These are phyloP conservation scores for Oryza glumipatula DNA, from an alignment of 176 grass and related monocot species.

Conservation along the genomic window DNA sequence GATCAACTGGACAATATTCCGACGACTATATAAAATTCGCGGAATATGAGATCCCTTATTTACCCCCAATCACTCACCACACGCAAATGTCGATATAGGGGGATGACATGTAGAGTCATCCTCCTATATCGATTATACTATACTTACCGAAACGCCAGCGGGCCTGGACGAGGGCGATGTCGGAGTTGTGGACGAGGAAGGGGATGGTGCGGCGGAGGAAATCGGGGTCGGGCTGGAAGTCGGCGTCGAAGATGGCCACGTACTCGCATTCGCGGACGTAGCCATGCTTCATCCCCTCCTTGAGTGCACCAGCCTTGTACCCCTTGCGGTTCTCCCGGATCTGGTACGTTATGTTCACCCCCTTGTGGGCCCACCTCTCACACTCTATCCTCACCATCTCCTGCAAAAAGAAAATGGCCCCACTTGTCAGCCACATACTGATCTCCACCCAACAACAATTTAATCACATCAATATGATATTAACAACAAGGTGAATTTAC, in stretches of 20 bases:
- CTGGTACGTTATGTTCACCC: conserved; percentile 94
- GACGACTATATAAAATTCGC: too few species aligned
- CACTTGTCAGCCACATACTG: not conserved
- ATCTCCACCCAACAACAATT: not conserved
- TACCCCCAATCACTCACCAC: too few species aligned
- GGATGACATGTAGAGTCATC: not conserved
- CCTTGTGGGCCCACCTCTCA: conserved; percentile 84
- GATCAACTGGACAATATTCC: not conserved
- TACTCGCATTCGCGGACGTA: conserved; percentile 88
- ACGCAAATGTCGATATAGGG: too few species aligned
- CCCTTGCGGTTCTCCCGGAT: conserved; percentile 77
- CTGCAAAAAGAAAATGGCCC: not conserved
- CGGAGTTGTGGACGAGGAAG: conserved; percentile 74
- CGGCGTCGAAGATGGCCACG: conserved; percentile 87
- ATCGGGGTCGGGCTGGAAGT: conserved; percentile 90
- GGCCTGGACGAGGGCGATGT: conserved; percentile 77
- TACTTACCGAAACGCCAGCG: conserved; percentile 76
- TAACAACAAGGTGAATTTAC: not conserved
- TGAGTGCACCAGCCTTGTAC: conserved; percentile 91
- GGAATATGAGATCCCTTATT: too few species aligned
- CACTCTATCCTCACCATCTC: conserved; percentile 84
- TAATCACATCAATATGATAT: not conserved
- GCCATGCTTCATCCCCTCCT: conserved; percentile 78
- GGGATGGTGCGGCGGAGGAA: conserved; percentile 79
- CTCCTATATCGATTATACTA: too few species aligned